Evolutionary conservation across 805 yeast species (phyloP).

Genomic region (Wickerhamiella cacticola): DNA sequence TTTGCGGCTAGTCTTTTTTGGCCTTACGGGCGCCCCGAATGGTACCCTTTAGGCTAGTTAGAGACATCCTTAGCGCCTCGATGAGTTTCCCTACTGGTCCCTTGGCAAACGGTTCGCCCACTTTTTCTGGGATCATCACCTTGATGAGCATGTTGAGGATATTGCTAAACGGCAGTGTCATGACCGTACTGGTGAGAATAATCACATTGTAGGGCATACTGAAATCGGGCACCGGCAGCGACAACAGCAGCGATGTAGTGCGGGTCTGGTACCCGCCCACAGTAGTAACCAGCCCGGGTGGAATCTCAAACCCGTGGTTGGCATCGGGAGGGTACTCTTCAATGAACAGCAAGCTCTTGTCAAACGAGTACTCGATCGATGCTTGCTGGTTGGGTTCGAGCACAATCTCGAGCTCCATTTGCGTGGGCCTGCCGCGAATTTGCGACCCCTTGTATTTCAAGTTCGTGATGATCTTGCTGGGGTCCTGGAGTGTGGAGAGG

Average conservation of each 20-base stretch:
- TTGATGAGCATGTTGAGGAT: constrained; percentile 67
- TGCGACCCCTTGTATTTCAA: constrained; percentile 62
- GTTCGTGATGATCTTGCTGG: constrained; percentile 19
- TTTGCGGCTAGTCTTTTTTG: too few species aligned
- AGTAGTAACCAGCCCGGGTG: constrained; percentile 48
- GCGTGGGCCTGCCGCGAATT: constrained; percentile 73
- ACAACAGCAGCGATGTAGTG: constrained; percentile 74
- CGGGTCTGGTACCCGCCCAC: constrained; percentile 41
- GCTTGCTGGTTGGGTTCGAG: constrained; percentile 56
- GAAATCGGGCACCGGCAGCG: constrained; percentile 93
- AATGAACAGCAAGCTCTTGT: constrained; percentile 69
- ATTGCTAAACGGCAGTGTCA: constrained; percentile 86
- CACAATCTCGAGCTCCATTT: constrained; percentile 53
- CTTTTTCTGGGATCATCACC: constrained; percentile 55
- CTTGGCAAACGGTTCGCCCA: constrained; percentile 14
- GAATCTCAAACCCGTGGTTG: constrained; percentile 90
- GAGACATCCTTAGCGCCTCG: background rate
- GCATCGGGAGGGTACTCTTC: constrained; percentile 99
- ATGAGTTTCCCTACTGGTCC: background rate
- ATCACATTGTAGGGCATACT: constrained; percentile 98
- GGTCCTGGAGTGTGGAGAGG: constrained; percentile 47
- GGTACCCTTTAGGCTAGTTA: too few species aligned
- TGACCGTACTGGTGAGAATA: constrained; percentile 80
- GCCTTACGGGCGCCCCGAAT: too few species aligned
- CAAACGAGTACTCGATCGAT: constrained; percentile 63